Conservation (phyloP, 768 basidiomycete species). For the Phaeotremella skinneri region DNA sequence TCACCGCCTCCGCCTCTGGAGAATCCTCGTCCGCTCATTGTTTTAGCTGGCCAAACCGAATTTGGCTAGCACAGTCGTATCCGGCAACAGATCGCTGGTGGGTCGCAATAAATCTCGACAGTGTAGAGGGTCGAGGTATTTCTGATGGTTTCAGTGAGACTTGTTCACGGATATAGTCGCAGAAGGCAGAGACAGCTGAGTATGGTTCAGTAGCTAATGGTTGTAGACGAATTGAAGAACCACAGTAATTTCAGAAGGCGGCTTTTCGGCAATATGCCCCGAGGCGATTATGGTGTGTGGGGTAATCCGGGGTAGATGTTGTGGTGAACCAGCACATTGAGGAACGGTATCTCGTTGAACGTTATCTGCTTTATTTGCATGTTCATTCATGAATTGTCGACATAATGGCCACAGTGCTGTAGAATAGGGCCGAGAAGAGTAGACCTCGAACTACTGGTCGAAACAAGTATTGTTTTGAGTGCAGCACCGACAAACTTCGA, state of each 20-base stretch:
- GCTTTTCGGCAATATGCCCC: background rate
- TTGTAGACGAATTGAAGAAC: background rate
- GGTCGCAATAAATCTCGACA: too few species aligned
- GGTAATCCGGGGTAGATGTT: background rate
- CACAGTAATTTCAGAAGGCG: background rate
- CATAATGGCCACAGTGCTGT: too few species aligned
- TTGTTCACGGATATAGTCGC: background rate
- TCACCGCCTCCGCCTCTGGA: constrained; percentile 26
- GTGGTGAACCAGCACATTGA: too few species aligned
- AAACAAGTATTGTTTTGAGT: too few species aligned
- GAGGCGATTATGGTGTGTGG: background rate
- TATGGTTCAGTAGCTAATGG: background rate
- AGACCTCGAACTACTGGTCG: too few species aligned
- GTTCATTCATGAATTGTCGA: too few species aligned
- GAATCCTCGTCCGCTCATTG: constrained; percentile 9
- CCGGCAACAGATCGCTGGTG: too few species aligned
- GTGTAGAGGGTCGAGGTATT: too few species aligned
- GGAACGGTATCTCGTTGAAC: too few species aligned
- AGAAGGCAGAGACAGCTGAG: background rate
- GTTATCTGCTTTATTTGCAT: too few species aligned
- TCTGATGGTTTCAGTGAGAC: background rate
- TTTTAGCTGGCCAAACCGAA: background rate
- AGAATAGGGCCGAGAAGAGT: too few species aligned
- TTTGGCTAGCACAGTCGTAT: background rate
- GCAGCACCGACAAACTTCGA: too few species aligned